A percentile compares a stretch with the other conserved stretches of the same genome.
These are phyloP conservation scores for Cladophialophora exuberans DNA, from an alignment of 2,329 filamentous ascomycete species.

Conservation along the genomic window DNA sequence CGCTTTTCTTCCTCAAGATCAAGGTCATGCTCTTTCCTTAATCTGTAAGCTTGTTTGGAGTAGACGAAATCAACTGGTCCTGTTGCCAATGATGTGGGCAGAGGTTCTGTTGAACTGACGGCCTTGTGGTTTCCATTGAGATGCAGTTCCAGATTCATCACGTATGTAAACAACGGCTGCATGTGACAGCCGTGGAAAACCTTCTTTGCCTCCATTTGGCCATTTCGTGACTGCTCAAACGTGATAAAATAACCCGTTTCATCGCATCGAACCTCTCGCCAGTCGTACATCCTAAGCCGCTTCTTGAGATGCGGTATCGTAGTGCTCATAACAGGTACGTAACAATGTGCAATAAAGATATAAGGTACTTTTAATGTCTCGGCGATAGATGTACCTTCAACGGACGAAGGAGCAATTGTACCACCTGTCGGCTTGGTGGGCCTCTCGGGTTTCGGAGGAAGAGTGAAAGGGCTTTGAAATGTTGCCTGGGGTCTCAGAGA, in stretches of 20 bases:
- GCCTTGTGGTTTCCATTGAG: conserved; percentile 68
- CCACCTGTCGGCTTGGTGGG: conserved; percentile 40
- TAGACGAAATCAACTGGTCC: conserved; percentile 29
- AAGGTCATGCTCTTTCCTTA: conserved; percentile 73
- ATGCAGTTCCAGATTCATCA: conserved; percentile 87
- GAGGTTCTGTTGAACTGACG: conserved; percentile 48
- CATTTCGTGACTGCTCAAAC: conserved; percentile 78
- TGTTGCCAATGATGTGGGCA: conserved; percentile 3
- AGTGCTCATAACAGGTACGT: conserved; percentile 81
- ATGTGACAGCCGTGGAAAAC: conserved; percentile 80
- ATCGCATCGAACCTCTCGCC: conserved; percentile 82
- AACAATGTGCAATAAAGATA: conserved; percentile 83
- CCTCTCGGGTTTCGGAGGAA: conserved; percentile 22
- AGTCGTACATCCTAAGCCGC: conserved; percentile 78
- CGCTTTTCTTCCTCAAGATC: conserved; percentile 90
- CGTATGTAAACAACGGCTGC: conserved; percentile 86
- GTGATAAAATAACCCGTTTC: conserved; percentile 86
- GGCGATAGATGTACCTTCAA: conserved; percentile 70
- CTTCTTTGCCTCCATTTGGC: conserved; percentile 77
- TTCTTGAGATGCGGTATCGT: conserved; percentile 91
- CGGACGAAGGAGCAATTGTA: conserved; percentile 37
- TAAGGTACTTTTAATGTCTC: conserved; percentile 78
- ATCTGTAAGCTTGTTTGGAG: conserved; percentile 43
- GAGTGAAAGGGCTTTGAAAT: conserved; percentile 38
- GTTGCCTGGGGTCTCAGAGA: conserved; percentile 38